phyloP scores from a whole-genome alignment of 164 flowering plant genomes.

The Stephania japonica region DNA sequence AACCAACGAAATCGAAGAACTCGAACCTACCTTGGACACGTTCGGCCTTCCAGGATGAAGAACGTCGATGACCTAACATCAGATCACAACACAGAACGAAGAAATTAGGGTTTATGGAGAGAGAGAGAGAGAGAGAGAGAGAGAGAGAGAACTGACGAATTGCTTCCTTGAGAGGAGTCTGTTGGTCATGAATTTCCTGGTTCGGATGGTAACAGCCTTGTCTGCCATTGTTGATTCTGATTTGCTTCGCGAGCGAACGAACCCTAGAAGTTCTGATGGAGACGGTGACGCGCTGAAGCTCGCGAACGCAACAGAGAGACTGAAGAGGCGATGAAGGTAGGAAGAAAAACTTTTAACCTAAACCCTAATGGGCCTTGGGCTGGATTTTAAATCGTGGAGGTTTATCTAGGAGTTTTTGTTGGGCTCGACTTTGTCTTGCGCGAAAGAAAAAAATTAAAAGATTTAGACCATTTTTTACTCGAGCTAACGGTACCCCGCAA shows the following conservation, averaged over 20 bases:
- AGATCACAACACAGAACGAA: background rate
- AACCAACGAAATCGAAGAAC: too few species aligned
- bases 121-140: background rate
- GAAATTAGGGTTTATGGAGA: background rate
- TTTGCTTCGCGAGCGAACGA: background rate
- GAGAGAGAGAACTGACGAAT: slow-evolving; percentile 30
- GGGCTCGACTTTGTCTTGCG: too few species aligned
- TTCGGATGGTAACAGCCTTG: slow-evolving; percentile 51
- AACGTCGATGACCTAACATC: slow-evolving; percentile 53
- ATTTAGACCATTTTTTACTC: too few species aligned
- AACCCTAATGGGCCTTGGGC: background rate
- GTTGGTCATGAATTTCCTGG: slow-evolving; percentile 67
- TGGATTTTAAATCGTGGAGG: too few species aligned
- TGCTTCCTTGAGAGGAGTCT: slow-evolving; percentile 63
- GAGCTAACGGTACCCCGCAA: too few species aligned
- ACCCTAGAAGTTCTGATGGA: background rate
- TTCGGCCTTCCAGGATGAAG: slow-evolving; percentile 72
- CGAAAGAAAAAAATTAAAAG: too few species aligned
- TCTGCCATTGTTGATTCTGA: slow-evolving; percentile 31
- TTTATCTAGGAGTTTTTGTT: too few species aligned
- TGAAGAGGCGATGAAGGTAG: too few species aligned
- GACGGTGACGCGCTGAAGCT: too few species aligned
- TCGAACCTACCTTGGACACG: slow-evolving; percentile 51
- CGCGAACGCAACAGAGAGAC: background rate
- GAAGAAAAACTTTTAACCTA: too few species aligned